phyloP scores from a whole-genome alignment of 228 moss, liverwort and hornwort species.

The Sphagnum magellanicum region DNA sequence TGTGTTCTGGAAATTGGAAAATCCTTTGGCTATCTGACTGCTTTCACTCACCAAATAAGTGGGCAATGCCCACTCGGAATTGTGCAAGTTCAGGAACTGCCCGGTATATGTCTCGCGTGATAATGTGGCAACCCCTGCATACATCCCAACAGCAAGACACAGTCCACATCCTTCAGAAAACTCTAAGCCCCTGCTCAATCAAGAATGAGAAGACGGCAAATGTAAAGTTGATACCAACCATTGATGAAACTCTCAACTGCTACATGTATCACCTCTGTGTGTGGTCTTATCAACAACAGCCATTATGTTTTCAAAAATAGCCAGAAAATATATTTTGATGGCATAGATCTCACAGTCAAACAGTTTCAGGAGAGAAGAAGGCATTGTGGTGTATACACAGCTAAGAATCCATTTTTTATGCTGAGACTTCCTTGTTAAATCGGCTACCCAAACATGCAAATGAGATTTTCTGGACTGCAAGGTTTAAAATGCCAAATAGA shows the following conservation, averaged over 20 bases:
- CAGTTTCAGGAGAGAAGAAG: too few relatives aligned
- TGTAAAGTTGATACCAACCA: too few relatives aligned
- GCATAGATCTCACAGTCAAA: too few relatives aligned
- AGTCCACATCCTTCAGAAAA: neutral
- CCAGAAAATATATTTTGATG: too few relatives aligned
- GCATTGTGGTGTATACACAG: neutral
- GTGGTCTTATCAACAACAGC: too few relatives aligned
- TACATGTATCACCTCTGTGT: too few relatives aligned
- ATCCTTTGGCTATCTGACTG: too few relatives aligned
- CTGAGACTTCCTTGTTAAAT: neutral
- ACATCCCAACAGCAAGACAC: neutral
- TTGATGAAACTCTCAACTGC: too few relatives aligned
- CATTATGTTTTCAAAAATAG: too few relatives aligned
- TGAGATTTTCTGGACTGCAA: neutral
- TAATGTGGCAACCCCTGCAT: slow-evolving; percentile 90
- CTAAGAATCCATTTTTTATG: neutral
- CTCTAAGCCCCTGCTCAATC: too few relatives aligned
- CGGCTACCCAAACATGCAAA: neutral
- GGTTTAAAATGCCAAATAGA: neutral
- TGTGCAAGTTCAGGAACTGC: slow-evolving; percentile 82
- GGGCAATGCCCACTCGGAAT: slow-evolving; percentile 84
- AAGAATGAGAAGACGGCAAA: too few relatives aligned
- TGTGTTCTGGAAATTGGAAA: too few relatives aligned
- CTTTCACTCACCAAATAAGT: slow-evolving; percentile 65
- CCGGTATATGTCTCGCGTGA: slow-evolving; percentile 68